Evolutionary conservation across 2,329 filamentous ascomycete genomes (phyloP), one percentile per base, ranked within the genome.

Genomic region (Fusarium torreyae): DNA sequence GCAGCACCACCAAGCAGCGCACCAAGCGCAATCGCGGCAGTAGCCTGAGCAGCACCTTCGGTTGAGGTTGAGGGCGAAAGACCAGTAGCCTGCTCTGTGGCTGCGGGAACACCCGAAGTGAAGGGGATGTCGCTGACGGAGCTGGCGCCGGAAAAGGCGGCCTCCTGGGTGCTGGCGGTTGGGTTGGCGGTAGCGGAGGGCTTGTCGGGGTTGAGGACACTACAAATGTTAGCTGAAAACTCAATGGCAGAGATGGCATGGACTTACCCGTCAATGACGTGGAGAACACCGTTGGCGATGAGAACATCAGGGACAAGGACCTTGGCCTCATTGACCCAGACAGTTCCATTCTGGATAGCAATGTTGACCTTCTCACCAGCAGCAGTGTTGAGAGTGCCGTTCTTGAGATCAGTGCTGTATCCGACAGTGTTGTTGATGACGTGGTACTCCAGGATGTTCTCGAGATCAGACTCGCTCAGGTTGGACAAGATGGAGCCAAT

Each of bases 381-480:
- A 7, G 65, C 54, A 33, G 57, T 68, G 46, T 36, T 58, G n/a
- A 74, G 60, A 1, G 69, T 57, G 11, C 42, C 55, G 39, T 74
- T 68, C 56, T 54, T 44, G 24, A 84, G 75, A 2, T 62, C 69
- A n/a, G 3, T 70, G 68, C 49, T 74, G 45, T 18, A 82, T 78
- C 57, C 71, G 2, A 89, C 82, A 10, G 81, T 82, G 45, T 84
- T 84, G 45, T 82, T 81, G 45, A 91, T 78, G 39, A 91, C 85
- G 74, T 92, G 90, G 78, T 92, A 92, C 31, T 82, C 76, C 3
- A 92, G 79, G 28, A 91, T 83, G 26, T 70, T 75, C 5, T 79
- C 73, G 2, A 90, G 79, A 17, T 87, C 79, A 3, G 81, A 75
- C 1, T 77, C 74, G 42, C 80, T 82, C 6, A 88, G 74, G 66